Conservation (phyloP, 2,329 filamentous ascomycete species). For the Uncinocarpus reesii region DNA sequence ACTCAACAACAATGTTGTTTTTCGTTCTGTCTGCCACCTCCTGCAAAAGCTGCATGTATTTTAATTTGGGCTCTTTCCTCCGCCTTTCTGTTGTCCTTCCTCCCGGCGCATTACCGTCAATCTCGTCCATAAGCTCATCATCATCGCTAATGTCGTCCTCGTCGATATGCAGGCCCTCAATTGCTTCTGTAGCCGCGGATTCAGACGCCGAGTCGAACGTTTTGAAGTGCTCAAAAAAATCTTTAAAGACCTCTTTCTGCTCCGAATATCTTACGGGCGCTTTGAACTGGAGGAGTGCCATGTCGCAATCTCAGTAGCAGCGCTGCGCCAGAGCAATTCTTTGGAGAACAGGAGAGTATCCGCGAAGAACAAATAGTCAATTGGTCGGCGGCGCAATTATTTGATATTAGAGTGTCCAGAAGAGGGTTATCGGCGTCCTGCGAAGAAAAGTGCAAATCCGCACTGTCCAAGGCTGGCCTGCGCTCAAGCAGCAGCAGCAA, state of each 20-base stretch:
- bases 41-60: slow-evolving; percentile 83
- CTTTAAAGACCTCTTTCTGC: slow-evolving; percentile 71
- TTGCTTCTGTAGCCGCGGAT: slow-evolving; percentile 62
- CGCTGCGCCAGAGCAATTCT: too few species aligned
- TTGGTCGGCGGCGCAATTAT: too few species aligned
- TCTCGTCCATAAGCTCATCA: slow-evolving; percentile 84
- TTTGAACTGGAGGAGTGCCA: slow-evolving; percentile 77
- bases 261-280: slow-evolving; percentile 75
- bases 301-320: slow-evolving; percentile 34
- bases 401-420: too few species aligned
- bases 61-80: slow-evolving; percentile 55
- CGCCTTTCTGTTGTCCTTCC: slow-evolving; percentile 36
- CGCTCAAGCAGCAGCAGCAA: slow-evolving; percentile 3
- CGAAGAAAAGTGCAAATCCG: too few species aligned
- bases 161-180: slow-evolving; percentile 75
- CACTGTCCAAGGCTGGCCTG: too few species aligned
- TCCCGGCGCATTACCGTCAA: slow-evolving; percentile 42
- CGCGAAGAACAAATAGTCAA: too few species aligned
- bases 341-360: too few species aligned
- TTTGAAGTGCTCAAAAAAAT: slow-evolving; percentile 84
- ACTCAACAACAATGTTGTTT: slow-evolving; percentile 71
- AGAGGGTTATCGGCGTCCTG: too few species aligned
- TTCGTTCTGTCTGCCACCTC: slow-evolving; percentile 70
- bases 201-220: slow-evolving; percentile 53
- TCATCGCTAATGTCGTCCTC: slow-evolving; percentile 81